phyloP scores from a whole-genome alignment of 129 eudicot species.

The Saposhnikovia divaricata region DNA sequence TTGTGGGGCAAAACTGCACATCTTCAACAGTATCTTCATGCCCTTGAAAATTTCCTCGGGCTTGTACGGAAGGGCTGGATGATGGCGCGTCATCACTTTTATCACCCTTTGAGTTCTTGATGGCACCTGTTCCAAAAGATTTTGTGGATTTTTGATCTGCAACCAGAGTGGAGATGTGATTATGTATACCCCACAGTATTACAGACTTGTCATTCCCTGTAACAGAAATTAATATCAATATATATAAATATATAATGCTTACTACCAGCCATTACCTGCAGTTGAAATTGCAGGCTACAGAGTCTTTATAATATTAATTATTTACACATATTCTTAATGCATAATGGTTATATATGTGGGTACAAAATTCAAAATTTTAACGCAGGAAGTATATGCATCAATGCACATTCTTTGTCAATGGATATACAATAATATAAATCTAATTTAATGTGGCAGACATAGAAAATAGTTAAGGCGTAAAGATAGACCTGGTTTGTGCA shows the following conservation, averaged over 20 bases:
- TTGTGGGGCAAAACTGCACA: constrained; percentile 89
- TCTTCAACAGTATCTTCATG: constrained; percentile 89
- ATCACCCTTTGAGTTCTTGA: constrained; percentile 33
- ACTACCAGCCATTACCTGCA: background rate
- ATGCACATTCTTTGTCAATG: background rate
- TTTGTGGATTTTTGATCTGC: constrained; percentile 48
- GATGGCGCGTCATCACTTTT: constrained; percentile 33
- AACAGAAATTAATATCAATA: background rate
- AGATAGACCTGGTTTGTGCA: background rate
- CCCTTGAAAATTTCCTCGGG: constrained; percentile 76
- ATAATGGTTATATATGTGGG: background rate
- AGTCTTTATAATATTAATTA: too few relatives aligned
- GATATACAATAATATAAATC: background rate
- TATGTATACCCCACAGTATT: constrained; percentile 90
- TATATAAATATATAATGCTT: background rate
- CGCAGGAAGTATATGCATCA: background rate
- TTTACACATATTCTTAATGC: background rate
- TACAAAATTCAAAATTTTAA: background rate
- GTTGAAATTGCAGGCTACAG: background rate
- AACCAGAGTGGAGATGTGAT: constrained; percentile 76
- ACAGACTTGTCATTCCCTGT: constrained; percentile 85
- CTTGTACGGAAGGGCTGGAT: constrained; percentile 56
- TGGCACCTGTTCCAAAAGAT: constrained; percentile 49
- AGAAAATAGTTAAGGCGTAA: background rate
- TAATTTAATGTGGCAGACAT: background rate